Evolutionary conservation across 495 filamentous ascomycete species (phyloP).

Genomic region (Penicillium soppii): DNA sequence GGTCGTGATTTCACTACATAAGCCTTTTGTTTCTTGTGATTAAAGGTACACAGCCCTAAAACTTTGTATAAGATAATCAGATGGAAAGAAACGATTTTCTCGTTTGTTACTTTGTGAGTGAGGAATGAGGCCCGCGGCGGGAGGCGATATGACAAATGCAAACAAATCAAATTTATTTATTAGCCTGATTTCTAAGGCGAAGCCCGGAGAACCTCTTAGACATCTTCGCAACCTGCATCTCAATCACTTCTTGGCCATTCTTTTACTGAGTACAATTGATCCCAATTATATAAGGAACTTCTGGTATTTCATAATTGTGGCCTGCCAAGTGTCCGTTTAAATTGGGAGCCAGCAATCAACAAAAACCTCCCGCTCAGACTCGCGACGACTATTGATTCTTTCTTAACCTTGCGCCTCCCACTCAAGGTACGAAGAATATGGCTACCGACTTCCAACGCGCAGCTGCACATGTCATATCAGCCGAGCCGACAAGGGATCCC

Average conservation of each 20-base stretch:
- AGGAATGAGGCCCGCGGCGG: no score
- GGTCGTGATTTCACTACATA: no score
- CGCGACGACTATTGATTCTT: background rate
- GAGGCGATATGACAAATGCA: slow-evolving; percentile 2
- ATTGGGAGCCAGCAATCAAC: background rate
- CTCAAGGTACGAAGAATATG: slow-evolving; percentile 25
- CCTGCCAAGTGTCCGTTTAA: no score
- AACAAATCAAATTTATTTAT: slow-evolving; percentile 6
- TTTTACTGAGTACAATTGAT: no score
- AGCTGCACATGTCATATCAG: slow-evolving; percentile 36
- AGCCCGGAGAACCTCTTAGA: background rate
- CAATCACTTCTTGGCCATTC: background rate
- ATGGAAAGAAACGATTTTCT: no score
- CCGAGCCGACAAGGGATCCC: slow-evolving; percentile 49
- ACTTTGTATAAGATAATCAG: no score
- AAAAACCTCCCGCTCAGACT: background rate
- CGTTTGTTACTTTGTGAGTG: no score
- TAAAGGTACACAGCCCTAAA: no score
- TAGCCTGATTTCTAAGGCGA: slow-evolving; percentile 17
- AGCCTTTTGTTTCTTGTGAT: no score
- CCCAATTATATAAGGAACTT: no score
- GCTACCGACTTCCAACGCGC: slow-evolving; percentile 35
- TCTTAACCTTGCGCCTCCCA: background rate
- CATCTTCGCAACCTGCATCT: background rate
- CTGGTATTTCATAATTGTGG: no score